Evolutionary conservation across 306 rosid genomes (phyloP), one percentile per base, ranked within the genome.

Genomic region (Castanea crenata): DNA sequence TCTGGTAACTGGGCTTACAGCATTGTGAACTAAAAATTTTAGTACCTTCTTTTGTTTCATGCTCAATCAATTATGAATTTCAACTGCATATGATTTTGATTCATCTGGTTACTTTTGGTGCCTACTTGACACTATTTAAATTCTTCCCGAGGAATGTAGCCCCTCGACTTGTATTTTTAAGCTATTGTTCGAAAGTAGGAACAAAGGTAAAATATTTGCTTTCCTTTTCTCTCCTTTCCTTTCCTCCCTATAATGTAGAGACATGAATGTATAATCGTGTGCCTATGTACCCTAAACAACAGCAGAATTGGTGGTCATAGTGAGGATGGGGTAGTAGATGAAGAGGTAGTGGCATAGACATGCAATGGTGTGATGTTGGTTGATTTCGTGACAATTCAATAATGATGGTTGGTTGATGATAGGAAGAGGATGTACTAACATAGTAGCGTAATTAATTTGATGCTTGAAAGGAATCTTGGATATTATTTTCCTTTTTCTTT

Each of bases 1-100:
- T 34, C 44, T 71, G 61, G 7, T 71, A 46, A 71, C 29, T 46
- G 38, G 75, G 75, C 58, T 46, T 49, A 71, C 75, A 6, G 59
- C 59, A 51, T 49, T 71, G 75, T 49, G 32, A 51, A 71, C 72
- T 32, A 9, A 67, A 65, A 34, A 18, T 67, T 5, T 68, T 10
- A 15, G 27, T 35, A 10, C 72, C 51, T 18, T 65, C 5, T 2
- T 71, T 44, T n/a, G 6, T 71, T 14, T 71, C 75, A 49, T 13
- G 13, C 27, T 27, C 75, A 23, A 4, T 14, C 23, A 23, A 14
- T 4, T 41, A 16, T 32, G 71, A 64, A 64, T 64, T 16, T 64
- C 21, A 32, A 64, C 44, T 5, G 15, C 32, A 59, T 59, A 1
- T 59, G 32, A 59, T 11, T 23, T 59, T 59, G 15, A 6, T 59